Evolutionary conservation across 345 rosid genomes (phyloP).

Genomic region (Ailanthus altissimus): DNA sequence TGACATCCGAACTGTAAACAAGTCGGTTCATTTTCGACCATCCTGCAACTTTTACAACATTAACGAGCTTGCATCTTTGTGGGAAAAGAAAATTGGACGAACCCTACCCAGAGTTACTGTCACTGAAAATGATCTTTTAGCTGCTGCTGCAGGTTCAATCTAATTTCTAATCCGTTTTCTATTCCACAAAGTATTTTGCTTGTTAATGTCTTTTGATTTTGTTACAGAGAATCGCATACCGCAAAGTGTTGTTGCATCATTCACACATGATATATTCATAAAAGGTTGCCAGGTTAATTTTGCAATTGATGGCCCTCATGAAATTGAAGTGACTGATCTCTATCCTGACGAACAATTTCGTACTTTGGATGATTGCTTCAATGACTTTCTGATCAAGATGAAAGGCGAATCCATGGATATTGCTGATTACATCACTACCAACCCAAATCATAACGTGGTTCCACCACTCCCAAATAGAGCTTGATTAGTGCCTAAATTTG

Average conservation of each 20-base stretch:
- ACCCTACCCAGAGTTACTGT: slow-evolving; percentile 54
- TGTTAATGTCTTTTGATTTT: no score
- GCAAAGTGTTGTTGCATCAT: slow-evolving; percentile 61
- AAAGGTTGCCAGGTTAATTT: slow-evolving; percentile 65
- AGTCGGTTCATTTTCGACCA: slow-evolving; percentile 63
- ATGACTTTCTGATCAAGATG: slow-evolving; percentile 38
- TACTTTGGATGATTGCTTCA: slow-evolving; percentile 56
- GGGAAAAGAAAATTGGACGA: slow-evolving; percentile 66
- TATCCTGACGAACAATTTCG: slow-evolving; percentile 52
- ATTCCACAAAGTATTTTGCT: no score
- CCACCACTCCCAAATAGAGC: slow-evolving; percentile 29
- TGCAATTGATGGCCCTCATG: slow-evolving; percentile 36
- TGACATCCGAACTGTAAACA: slow-evolving; percentile 55
- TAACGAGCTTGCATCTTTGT: slow-evolving; percentile 65
- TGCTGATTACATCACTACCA: slow-evolving; percentile 23
- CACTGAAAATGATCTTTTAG: slow-evolving; percentile 51
- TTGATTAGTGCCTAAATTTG: no score
- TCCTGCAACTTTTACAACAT: slow-evolving; percentile 51
- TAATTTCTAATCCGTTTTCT: neutral
- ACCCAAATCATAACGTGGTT: no score
- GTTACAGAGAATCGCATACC: slow-evolving; percentile 65
- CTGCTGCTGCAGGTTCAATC: slow-evolving; percentile 56
- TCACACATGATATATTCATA: slow-evolving; percentile 77
- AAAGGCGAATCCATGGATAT: slow-evolving; percentile 21
- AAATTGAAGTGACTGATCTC: slow-evolving; percentile 43